Evolutionary conservation across 2,329 filamentous ascomycete genomes (phyloP), one percentile per base, ranked within the genome.

Genomic region (Alternaria alternata): DNA sequence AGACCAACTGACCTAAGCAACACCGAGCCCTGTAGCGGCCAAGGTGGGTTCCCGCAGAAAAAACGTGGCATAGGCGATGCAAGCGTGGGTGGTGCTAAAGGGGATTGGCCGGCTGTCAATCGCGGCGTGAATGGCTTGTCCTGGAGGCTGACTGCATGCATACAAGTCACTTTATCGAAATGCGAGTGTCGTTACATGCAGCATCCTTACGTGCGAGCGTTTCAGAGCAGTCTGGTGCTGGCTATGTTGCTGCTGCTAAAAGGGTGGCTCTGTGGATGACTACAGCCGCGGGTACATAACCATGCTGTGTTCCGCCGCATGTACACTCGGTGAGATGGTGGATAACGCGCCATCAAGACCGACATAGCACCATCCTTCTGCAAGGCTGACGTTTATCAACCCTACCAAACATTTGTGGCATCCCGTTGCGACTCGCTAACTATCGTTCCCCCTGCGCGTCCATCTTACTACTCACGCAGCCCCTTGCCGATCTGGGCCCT

Each of bases 401-500:
- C 39, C 51, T 41, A 36, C 24, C 43, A 24, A 44, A 39, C 38
- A 48, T 20, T 47, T 47, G 46, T 51, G 47, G 51, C 51, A 52
- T 52, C 46, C 51, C 54, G 42, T 41, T 60, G 41, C 39, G 8
- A 53, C 20, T 46, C 12, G 43, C 42, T 48, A n/a, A 43, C 49
- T 26, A 20, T 34, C 14, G 34, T 38, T 44, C 48, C 56, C 66
- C 68, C 56, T 63, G 67, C 61, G 48, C 52, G 57, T 51, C 59
- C 34, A 67, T 65, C 65, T 56, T 58, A 43, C 65, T 61, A 58
- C 58, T 56, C 59, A 65, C 62, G 57, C 57, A 57, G 56, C 63
- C 68, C 68, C 68, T 69, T 70, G 63, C 65, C 67, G 62, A 64
- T 67, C 69, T 67, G 49, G 61, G 66, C 52, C 42, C 62, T 62